Base-by-base conservation (phyloP, 2,329 filamentous ascomycete genomes). In the Ophiostoma piceae region DNA sequence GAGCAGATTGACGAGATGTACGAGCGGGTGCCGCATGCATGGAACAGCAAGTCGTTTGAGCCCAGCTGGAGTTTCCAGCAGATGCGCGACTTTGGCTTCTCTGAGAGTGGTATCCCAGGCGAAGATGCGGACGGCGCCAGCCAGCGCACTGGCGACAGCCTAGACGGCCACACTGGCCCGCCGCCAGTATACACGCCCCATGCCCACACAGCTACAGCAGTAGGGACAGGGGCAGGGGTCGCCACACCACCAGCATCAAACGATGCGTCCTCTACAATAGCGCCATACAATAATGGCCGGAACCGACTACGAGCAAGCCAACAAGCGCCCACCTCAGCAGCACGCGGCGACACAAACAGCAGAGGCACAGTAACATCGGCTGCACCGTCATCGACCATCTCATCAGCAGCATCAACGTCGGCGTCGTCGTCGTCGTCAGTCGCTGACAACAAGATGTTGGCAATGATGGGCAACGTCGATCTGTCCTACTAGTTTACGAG, bases 1-100 rank as follows among this genome's bases (percentile, higher is more conserved):
- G 90, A 92, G 77, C 89, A 92, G 80, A 91, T 92, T 74, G 90
- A 92, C 77, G 90, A 92, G 77, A 88, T 92, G 82, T 92, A 92
- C 79, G 89, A 91, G 77, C 83, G 89, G 69, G 86, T 92, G 68
- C 81, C 84, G 70, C 84, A 88, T 73, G 90, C 90, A 0, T 92
- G 90, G 90, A 85, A 91, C 75, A 90, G 87, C 80, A 86, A 84
- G 74, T 73, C 77, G 16, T 92, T 92, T 76, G 83, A 87, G 73
- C 89, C 90, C 1, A 88, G 84, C 75, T 90, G 87, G 87, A 89
- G 87, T 75, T 90, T 90, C 79, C 87, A 89, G 76, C 85, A 89
- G 75, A 84, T 90, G 74, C 82, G 87, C 69, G 84, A 88, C 73
- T 83, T 87, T 75, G 85, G 85, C 66, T 87, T 84, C 78, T 85